A percentile compares a stretch with the other conserved stretches of the same genome.
Evolutionary conservation across 2,329 filamentous ascomycete genomes (phyloP).

Genomic region (Polychaeton citri): DNA sequence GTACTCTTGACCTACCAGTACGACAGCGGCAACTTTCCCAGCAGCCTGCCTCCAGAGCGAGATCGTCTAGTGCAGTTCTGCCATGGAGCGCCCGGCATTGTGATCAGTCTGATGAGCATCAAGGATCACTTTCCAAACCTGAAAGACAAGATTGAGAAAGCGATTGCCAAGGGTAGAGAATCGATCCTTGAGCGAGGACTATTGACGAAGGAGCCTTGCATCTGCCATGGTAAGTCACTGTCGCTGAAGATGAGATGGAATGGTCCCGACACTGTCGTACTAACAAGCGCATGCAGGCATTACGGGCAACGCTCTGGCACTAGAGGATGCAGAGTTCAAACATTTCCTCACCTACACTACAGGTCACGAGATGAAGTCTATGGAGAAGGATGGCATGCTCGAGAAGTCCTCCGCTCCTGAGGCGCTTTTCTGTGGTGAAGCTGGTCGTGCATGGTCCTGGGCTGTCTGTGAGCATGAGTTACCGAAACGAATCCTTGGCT

Average conservation of each 20-base stretch:
- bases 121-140: constrained; percentile 43
- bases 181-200: constrained; percentile 45
- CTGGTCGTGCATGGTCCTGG: constrained; percentile 31
- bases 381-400: constrained; percentile 38
- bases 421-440: constrained; percentile 33
- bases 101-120: constrained; percentile 45
- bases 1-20: constrained; percentile 47
- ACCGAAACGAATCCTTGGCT: constrained; percentile 34
- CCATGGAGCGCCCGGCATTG: constrained; percentile 52
- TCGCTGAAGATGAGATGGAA: background rate
- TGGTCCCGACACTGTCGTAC: background rate
- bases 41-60: constrained; percentile 36
- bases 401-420: constrained; percentile 38
- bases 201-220: constrained; percentile 49
- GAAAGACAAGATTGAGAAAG: constrained; percentile 38
- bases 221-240: constrained; percentile 41
- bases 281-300: constrained; percentile 37
- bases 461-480: constrained; percentile 30
- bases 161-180: constrained; percentile 38
- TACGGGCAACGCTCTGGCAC: constrained; percentile 48
- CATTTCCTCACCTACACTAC: constrained; percentile 48
- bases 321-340: constrained; percentile 36
- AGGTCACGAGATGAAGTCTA: constrained; percentile 40
- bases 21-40: constrained; percentile 51
- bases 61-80: constrained; percentile 50